Percentiles rank a stretch among this genome's conserved stretches.
These are phyloP conservation scores for Solioccasus polychromus DNA, from an alignment of 768 basidiomycete genomes.

Conservation along the genomic window DNA sequence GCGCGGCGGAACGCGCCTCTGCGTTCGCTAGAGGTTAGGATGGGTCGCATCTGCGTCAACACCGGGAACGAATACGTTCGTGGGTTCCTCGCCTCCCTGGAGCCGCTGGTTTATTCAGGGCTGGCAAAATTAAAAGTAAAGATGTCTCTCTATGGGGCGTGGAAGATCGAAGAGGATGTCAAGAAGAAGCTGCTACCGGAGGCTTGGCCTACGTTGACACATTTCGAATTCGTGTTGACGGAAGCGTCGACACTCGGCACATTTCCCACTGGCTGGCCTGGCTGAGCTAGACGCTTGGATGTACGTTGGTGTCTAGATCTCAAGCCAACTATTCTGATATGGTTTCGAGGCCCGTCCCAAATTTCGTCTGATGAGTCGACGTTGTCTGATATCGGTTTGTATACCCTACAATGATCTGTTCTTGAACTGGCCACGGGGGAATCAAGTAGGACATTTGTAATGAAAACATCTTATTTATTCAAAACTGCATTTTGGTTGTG, in stretches of 20 bases:
- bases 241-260: constrained; percentile 1
- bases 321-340: not conserved
- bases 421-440: too few relatives aligned
- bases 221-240: constrained; percentile 13
- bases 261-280: not conserved
- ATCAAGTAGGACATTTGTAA: too few relatives aligned
- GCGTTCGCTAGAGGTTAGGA: constrained; percentile 3
- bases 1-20: constrained; percentile 4
- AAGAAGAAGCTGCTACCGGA: constrained; percentile 5
- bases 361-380: too few relatives aligned
- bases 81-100: constrained; percentile 4
- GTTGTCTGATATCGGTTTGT: too few relatives aligned
- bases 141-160: constrained; percentile 7
- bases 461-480: not conserved
- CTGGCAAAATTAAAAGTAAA: constrained; percentile 4
- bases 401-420: too few relatives aligned
- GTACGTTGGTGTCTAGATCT: too few relatives aligned
- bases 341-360: too few relatives aligned
- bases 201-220: constrained; percentile 8
- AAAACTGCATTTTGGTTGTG: too few relatives aligned
- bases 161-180: constrained; percentile 7
- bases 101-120: constrained; percentile 5
- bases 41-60: constrained; percentile 3
- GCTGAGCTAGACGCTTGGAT: not conserved
- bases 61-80: constrained; percentile 2